Evolutionary conservation across 2,329 filamentous ascomycete genomes (phyloP), one percentile per base, ranked within the genome.

Genomic region (Dactylonectria macrodidyma): DNA sequence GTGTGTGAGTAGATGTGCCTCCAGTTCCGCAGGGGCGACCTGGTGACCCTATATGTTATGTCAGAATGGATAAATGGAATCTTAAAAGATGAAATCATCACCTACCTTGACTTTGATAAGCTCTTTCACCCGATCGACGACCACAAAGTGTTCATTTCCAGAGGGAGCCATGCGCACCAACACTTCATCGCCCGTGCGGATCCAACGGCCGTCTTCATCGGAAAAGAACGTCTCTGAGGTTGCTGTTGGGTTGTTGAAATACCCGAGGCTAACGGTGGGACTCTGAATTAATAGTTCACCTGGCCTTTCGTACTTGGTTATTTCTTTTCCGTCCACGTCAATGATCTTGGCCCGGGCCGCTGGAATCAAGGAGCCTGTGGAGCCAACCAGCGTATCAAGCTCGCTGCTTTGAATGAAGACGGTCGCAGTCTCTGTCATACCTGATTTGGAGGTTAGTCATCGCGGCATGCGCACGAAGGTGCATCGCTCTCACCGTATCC

Each of bases 21-120:
- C 93, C 1, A 95, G 87, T 77, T 95, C 93, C 2, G 93, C 93
- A 0, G 93, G 93, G 3, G 93, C 92, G 47, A 95, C 93, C 88
- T 95, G 93, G 62, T 91, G 83, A 52, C 92, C 92, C 89, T 93
- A 58, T 36, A 1, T 5, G 6, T 12, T 16, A 16, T 48, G 30
- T 48, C 12, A 38, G 26, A 19, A 22, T 36, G 7, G 3, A n/a
- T 30, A 14, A 2, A 48, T 1, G 12, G n/a, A 22, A 12, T 38
- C 6, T 3, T 2, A 41, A 14, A 6, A 33, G 22, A 16, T n/a
- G 34, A n/a, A 3, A 34, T 47, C 7, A 19, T 10, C 14, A 47
- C 50, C 7, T 47, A 62, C 51, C 19, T 62, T 62, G 24, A 62
- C 59, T 47, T 62, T 62, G 41, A 62, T 62, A 10, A 62, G 26